Conservation (phyloP, 2,329 filamentous ascomycete genomes). For the Ceratocystis colombiana region DNA sequence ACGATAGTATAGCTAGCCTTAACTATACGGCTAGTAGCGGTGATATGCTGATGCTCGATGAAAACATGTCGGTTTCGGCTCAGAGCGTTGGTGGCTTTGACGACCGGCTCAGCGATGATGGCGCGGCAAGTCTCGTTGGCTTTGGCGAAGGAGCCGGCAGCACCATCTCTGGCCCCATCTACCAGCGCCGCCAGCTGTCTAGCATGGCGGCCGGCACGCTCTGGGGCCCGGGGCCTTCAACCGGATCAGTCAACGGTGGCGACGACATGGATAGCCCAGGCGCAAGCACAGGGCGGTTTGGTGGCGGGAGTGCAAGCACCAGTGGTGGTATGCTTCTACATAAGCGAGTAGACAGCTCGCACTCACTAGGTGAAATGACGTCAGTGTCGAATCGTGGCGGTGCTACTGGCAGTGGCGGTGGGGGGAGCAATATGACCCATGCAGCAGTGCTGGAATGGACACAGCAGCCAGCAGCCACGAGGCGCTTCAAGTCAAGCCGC, state of each 20-base stretch:
- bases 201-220: conserved; percentile 10
- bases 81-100: conserved; percentile 45
- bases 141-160: conserved; percentile 88
- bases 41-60: conserved; percentile 33
- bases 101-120: conserved; percentile 78
- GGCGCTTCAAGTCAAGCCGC: conserved; percentile 23
- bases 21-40: conserved; percentile 43
- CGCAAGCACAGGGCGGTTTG: not conserved
- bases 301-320: not conserved
- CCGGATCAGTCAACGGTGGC: conserved; percentile 13
- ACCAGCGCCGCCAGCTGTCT: conserved; percentile 41
- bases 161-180: conserved; percentile 69
- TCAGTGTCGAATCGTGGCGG: not conserved
- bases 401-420: not conserved
- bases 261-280: conserved; percentile 16
- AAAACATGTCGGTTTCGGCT: conserved; percentile 46
- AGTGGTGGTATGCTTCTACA: conserved; percentile 8
- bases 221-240: conserved; percentile 11
- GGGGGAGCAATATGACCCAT: conserved; percentile 17
- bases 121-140: conserved; percentile 71
- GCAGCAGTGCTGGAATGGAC: conserved; percentile 23
- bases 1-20: conserved; percentile 47
- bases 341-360: conserved; percentile 21
- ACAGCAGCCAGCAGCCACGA: conserved; percentile 23
- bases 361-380: conserved; percentile 20